A percentile compares a stretch with the other conserved stretches of the same genome.
phyloP scores from a whole-genome alignment of 2,329 filamentous ascomycete species.

The Mycosphaerelloides madeirae region DNA sequence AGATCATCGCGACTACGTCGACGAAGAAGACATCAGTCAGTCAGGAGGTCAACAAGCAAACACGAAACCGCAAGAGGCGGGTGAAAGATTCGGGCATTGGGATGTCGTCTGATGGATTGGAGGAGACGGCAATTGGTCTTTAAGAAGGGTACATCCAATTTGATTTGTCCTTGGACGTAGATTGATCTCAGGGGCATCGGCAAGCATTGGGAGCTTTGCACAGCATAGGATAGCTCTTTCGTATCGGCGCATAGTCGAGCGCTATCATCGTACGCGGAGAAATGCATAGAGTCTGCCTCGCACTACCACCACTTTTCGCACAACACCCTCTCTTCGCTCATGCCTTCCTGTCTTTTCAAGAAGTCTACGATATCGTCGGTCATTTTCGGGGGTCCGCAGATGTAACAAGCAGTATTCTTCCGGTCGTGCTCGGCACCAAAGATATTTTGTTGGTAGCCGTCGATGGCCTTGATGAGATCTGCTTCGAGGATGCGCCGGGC shows the following conservation, averaged over 20 bases:
- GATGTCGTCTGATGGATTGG: not conserved
- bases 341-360: slow-evolving; percentile 35
- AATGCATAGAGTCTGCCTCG: no score
- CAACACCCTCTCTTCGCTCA: slow-evolving; percentile 38
- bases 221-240: no score
- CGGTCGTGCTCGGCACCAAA: slow-evolving; percentile 32
- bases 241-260: no score
- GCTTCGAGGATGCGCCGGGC: slow-evolving; percentile 26
- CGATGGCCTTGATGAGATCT: slow-evolving; percentile 38
- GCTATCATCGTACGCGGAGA: no score
- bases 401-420: slow-evolving; percentile 40
- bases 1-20: not conserved
- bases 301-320: slow-evolving; percentile 51
- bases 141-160: no score
- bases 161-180: no score
- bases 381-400: slow-evolving; percentile 47
- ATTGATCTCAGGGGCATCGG: no score
- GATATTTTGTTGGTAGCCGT: slow-evolving; percentile 21
- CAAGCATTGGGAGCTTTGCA: no score
- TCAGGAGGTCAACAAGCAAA: not conserved
- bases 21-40: not conserved
- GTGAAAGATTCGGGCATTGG: slow-evolving; percentile 1
- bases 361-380: slow-evolving; percentile 44
- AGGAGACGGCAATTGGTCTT: no score
- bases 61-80: slow-evolving; percentile 3